Conservation (phyloP, 2,329 filamentous ascomycete species). For the Exophiala alcalophila region DNA sequence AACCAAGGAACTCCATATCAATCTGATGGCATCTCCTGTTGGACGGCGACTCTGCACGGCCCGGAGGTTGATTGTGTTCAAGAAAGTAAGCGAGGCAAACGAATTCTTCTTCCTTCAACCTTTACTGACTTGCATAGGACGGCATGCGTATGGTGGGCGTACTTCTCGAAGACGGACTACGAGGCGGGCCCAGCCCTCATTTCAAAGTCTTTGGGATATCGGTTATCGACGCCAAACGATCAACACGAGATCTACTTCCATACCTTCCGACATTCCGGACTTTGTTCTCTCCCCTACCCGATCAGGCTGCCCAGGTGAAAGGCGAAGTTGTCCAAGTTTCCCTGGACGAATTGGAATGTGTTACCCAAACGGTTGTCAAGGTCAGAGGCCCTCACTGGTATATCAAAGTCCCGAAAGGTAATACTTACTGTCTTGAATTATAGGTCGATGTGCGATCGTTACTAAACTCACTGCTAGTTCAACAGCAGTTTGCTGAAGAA, state of each 20-base stretch:
- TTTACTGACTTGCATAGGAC: slow-evolving; percentile 51
- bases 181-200: slow-evolving; percentile 61
- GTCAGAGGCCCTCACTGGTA: slow-evolving; percentile 48
- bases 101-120: background rate
- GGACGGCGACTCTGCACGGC: slow-evolving; percentile 75
- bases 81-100: slow-evolving; percentile 46
- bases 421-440: slow-evolving; percentile 21
- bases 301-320: slow-evolving; percentile 63
- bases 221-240: slow-evolving; percentile 63
- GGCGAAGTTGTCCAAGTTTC: slow-evolving; percentile 68
- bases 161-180: slow-evolving; percentile 69
- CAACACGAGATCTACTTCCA: slow-evolving; percentile 81
- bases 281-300: slow-evolving; percentile 65
- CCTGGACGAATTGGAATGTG: slow-evolving; percentile 75
- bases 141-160: slow-evolving; percentile 80
- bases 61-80: slow-evolving; percentile 78
- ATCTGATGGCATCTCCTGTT: slow-evolving; percentile 73
- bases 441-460: slow-evolving; percentile 40
- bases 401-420: slow-evolving; percentile 52
- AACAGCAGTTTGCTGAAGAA: slow-evolving; percentile 60
- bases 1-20: slow-evolving; percentile 76
- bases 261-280: slow-evolving; percentile 70
- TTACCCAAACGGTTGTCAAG: slow-evolving; percentile 67
- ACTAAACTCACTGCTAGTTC: slow-evolving; percentile 45
- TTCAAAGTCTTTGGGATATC: slow-evolving; percentile 78